Base-by-base conservation (phyloP, 2,329 filamentous ascomycete genomes). In the Fusarium pseudonygamai region DNA sequence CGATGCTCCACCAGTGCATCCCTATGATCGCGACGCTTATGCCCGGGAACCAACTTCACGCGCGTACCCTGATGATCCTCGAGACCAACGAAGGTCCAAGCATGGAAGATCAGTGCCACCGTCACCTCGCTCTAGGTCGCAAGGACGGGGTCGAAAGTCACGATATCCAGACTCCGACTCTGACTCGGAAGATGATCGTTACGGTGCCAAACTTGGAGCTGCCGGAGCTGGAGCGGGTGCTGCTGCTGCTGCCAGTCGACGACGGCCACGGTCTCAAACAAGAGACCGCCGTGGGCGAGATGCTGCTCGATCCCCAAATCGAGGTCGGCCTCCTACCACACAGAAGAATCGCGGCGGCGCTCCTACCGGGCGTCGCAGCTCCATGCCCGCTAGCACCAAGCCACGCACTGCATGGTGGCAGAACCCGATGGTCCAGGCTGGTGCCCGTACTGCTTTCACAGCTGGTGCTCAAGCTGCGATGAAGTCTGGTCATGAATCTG, bases 381-480 rank as follows among this genome's bases (percentile, higher is more conserved):
- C 81, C 8, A 82, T 82, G 78, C 81, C 81, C 13, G 78, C 80
- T 4, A 62, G 64, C 34, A 74, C 75, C 18, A 80, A 78, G 30
- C 30, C 71, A 30, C 64, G 66, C 39, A 63, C 40, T 14, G 63
- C 75, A 18, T 83, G 82, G 82, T 83, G 81, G 81, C 76, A 82
- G 67, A 83, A 83, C 43, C 81, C 82, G 3, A 37, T 81, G 40
- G 57, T 83, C 6, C 81, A 83, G 56, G 81, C 82, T n/a, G 84
- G 85, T 1, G 85, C 85, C 4, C 82, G 84, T 7, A 85, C 85
- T 4, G 86, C 86, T 7, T 77, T 87, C 3, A 82, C 84, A 39
- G 86, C 86, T 2, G 86, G 85, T 40, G 86, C 85, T 4, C 80
- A 87, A 53, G 85, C 86, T 7, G 85, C 85, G 14, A 84, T 86